Conservation (phyloP, 208 protist genomes). For the Leptomonas seymouri region DNA sequence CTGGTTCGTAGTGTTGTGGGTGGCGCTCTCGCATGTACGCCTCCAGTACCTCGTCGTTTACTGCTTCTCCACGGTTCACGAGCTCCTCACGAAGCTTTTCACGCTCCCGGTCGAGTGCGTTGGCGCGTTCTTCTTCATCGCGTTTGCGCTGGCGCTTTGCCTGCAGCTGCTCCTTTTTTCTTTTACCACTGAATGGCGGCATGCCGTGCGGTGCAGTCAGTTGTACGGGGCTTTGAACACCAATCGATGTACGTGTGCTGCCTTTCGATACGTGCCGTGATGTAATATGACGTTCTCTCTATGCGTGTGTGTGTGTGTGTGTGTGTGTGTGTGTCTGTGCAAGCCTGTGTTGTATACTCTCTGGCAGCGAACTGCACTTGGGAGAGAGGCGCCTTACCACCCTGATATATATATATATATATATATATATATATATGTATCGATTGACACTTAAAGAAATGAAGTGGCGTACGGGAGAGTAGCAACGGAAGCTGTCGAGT, state of each 20-base stretch:
- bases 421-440: conserved; percentile 29
- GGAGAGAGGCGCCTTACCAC: too few relatives aligned
- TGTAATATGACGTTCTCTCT: too few relatives aligned
- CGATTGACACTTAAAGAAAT: background rate
- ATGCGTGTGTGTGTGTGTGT: too few relatives aligned
- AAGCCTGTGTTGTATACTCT: too few relatives aligned
- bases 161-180: conserved; percentile 92
- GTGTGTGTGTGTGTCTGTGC: too few relatives aligned
- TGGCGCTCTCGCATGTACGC: conserved; percentile 21
- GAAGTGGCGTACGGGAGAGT: too few relatives aligned
- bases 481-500: too few relatives aligned
- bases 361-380: too few relatives aligned
- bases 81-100: conserved; percentile 34
- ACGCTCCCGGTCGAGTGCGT: conserved; percentile 27
- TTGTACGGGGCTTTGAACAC: too few relatives aligned
- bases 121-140: conserved; percentile 39
- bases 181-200: conserved; percentile 89
- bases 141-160: conserved; percentile 83
- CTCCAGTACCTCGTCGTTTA: conserved; percentile 23
- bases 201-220: conserved; percentile 29
- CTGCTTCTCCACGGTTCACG: conserved; percentile 22
- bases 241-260: too few relatives aligned
- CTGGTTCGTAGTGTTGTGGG: conserved; percentile 13
- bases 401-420: too few relatives aligned
- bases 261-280: too few relatives aligned